Percentiles rank a stretch among this genome's conserved stretches.
phyloP scores from a whole-genome alignment of 2,329 filamentous ascomycete species.

The Aulographum hederae region DNA sequence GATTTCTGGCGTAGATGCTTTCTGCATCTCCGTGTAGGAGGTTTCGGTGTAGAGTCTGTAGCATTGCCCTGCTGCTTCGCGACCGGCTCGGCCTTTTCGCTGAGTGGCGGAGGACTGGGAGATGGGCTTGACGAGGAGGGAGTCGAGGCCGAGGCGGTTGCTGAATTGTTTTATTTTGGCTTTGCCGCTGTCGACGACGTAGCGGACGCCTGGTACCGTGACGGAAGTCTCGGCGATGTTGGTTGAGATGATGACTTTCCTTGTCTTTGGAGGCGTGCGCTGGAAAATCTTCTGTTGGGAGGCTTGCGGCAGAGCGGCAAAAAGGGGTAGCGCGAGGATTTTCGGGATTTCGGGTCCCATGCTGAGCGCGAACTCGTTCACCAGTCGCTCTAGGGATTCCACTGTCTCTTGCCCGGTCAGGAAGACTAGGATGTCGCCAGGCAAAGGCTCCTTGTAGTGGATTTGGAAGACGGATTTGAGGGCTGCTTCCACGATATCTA shows the following conservation, averaged over 20 bases:
- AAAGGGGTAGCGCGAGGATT: slow-evolving; percentile 57
- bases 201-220: slow-evolving; percentile 81
- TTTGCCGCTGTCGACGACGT: slow-evolving; percentile 84
- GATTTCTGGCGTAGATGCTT: slow-evolving; percentile 73
- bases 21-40: slow-evolving; percentile 50
- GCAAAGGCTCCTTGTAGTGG: slow-evolving; percentile 73
- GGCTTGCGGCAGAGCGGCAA: slow-evolving; percentile 73
- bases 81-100: slow-evolving; percentile 74
- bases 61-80: slow-evolving; percentile 82
- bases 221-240: slow-evolving; percentile 99
- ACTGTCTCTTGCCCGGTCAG: slow-evolving; percentile 88
- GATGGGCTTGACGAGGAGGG: slow-evolving; percentile 74
- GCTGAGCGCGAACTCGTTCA: slow-evolving; percentile 60
- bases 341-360: slow-evolving; percentile 60
- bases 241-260: slow-evolving; percentile 82
- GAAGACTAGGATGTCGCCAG: slow-evolving; percentile 86
- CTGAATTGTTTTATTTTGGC: slow-evolving; percentile 89
- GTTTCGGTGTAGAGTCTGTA: slow-evolving; percentile 74
- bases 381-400: slow-evolving; percentile 58
- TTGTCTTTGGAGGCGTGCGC: slow-evolving; percentile 51
- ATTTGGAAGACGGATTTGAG: slow-evolving; percentile 72
- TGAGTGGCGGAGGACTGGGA: slow-evolving; percentile 90
- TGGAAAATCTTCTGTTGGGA: slow-evolving; percentile 77
- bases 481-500: slow-evolving; percentile 67
- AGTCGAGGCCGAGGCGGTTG: slow-evolving; percentile 69